Conservation (phyloP, 306 rosid genomes). For the Corylus heterophylla region DNA sequence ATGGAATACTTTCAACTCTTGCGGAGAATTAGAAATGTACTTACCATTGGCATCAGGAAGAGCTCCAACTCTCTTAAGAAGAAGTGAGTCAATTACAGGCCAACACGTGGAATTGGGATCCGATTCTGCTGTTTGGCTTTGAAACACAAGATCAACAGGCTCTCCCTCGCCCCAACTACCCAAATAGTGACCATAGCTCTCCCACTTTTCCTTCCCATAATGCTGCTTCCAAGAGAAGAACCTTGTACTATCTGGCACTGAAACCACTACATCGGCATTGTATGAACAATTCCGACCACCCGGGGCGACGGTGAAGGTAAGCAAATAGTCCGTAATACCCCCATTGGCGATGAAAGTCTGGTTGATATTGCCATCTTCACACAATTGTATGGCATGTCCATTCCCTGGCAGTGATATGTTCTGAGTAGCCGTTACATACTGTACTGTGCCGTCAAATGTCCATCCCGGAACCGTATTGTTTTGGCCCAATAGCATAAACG, state of each 20-base stretch:
- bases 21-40: neutral
- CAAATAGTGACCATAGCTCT: slow-evolving; percentile 35
- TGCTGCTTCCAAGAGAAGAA: slow-evolving; percentile 22
- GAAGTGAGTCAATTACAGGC: slow-evolving; percentile 37
- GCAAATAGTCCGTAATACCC: slow-evolving; percentile 13
- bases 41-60: slow-evolving; percentile 27
- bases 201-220: slow-evolving; percentile 31
- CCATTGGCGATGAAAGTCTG: slow-evolving; percentile 31
- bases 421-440: slow-evolving; percentile 25
- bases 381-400: slow-evolving; percentile 35
- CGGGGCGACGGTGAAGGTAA: slow-evolving; percentile 28
- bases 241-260: slow-evolving; percentile 34
- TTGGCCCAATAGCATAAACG: neutral
- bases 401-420: slow-evolving; percentile 24
- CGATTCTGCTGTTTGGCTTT: slow-evolving; percentile 28
- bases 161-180: slow-evolving; percentile 41
- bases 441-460: slow-evolving; percentile 33
- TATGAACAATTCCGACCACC: slow-evolving; percentile 29
- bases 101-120: slow-evolving; percentile 32
- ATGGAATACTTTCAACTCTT: too few relatives aligned
- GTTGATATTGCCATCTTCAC: slow-evolving; percentile 35
- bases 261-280: slow-evolving; percentile 17
- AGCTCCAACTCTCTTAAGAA: slow-evolving; percentile 25
- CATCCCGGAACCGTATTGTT: slow-evolving; percentile 42
- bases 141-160: slow-evolving; percentile 25